Conservation (phyloP, 1,284 basidiomycete species). For the Sphagnurus paluster region DNA sequence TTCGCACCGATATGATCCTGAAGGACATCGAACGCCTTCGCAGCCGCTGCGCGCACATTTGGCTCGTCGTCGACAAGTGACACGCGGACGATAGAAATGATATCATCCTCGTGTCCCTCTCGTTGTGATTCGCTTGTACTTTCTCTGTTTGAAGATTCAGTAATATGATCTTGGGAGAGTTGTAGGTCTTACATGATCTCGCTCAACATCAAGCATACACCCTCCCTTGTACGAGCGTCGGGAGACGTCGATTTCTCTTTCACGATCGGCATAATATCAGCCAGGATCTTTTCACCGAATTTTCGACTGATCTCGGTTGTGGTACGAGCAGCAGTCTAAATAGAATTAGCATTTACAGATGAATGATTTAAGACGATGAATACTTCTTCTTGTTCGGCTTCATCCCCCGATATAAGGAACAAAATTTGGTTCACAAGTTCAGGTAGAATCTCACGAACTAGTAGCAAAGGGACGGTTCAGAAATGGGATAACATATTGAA, state of each 20-base stretch:
- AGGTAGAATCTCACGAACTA: constrained; percentile 92
- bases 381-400: constrained; percentile 91
- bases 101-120: constrained; percentile 89
- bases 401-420: constrained; percentile 74
- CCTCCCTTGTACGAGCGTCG: constrained; percentile 79
- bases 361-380: constrained; percentile 10
- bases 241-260: constrained; percentile 69
- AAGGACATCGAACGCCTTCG: constrained; percentile 90
- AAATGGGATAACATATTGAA: neutral
- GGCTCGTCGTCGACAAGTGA: constrained; percentile 90
- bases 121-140: constrained; percentile 85
- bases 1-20: constrained; percentile 89
- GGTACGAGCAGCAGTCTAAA: constrained; percentile 82
- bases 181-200: constrained; percentile 74
- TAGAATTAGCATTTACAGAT: constrained; percentile 8
- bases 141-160: constrained; percentile 46
- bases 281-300: constrained; percentile 91
- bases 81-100: constrained; percentile 83
- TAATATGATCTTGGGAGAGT: constrained; percentile 8
- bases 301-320: constrained; percentile 91
- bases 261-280: constrained; percentile 82
- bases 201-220: constrained; percentile 85
- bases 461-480: constrained; percentile 7
- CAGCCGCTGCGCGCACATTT: constrained; percentile 89
- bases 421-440: constrained; percentile 82